Evolutionary conservation across 768 basidiomycete species (phyloP), one percentile per base, ranked within the genome.

Genomic region (Collybiopsis confluens): DNA sequence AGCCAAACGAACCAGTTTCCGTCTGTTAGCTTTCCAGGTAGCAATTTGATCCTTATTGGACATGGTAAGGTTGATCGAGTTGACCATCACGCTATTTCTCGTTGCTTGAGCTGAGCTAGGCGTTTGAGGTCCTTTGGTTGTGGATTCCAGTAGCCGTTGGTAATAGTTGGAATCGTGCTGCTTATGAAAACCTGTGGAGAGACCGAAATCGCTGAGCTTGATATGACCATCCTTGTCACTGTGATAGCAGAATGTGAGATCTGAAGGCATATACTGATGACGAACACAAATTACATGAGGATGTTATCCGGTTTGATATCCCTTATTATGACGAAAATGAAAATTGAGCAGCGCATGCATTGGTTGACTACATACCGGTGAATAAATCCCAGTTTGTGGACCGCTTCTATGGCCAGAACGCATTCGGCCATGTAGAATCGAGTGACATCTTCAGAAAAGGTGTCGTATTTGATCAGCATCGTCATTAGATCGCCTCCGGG

Each of bases 271-370:
- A n/a, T n/a, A n/a, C 11, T 11, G 15, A 43, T 3, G 1, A 8
- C 10, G 16, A 8, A 45, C 11, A 6, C 18, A 36, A 18, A 59
- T 80, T 84, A 78, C 77, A 82, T 79, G 18, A 82, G 63, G 35
- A 82, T 97, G 66, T 99, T 99, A 71, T 99, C 96, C 16, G 96
- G 96, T 71, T 99, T 99, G 71, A 99, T 98, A 66, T 99, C 96
- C 60, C 96, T 96, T n/a, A n/a, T n/a, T n/a, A 69, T 4, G 30
- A 37, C 45, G 50, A 45, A 30, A 45, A n/a, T 54, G 48, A 56
- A 15, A 13, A 30, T 24, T 44, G 24, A 52, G 35, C 27, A 45
- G 26, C 40, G 21, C 50, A 26, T 30, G 47, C 18, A 24, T 30
- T 35, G 36, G 26, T 30, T 53, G 18, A 27, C 13, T 18, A 60